phyloP scores from a whole-genome alignment of 257 asterid species.

The Lantana camara region DNA sequence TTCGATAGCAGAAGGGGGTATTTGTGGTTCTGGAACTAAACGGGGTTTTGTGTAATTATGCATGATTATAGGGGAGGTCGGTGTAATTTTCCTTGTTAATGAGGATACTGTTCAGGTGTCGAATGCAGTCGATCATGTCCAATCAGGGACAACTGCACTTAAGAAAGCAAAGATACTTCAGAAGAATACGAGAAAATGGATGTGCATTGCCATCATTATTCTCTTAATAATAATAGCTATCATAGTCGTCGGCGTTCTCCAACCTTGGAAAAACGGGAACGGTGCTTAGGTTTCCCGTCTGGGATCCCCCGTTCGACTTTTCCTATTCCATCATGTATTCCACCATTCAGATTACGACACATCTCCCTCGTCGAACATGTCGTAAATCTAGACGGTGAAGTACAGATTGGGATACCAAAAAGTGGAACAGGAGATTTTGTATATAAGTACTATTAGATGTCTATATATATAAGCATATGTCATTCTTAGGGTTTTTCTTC shows the following conservation, averaged over 20 bases:
- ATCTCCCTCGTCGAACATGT: too few species aligned
- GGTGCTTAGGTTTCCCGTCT: constrained; percentile 36
- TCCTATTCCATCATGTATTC: too few species aligned
- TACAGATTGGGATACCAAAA: too few species aligned
- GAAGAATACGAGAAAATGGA: constrained; percentile 69
- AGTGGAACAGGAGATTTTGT: too few species aligned
- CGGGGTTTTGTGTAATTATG: too few species aligned
- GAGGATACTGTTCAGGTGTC: constrained; percentile 55
- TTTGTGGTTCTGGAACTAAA: too few species aligned
- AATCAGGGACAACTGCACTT: constrained; percentile 63
- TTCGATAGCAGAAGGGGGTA: too few species aligned
- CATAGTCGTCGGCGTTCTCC: constrained; percentile 41
- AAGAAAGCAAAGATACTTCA: constrained; percentile 63
- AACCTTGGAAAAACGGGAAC: constrained; percentile 55
- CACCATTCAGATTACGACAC: too few species aligned
- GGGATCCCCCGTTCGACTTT: neutral
- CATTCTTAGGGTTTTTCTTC: neutral
- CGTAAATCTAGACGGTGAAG: too few species aligned
- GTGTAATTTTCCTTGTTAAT: constrained; percentile 23
- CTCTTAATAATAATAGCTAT: constrained; percentile 47
- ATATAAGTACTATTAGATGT: neutral
- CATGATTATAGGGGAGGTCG: too few species aligned
- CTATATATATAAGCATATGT: constrained; percentile 3
- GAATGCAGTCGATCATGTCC: constrained; percentile 70
- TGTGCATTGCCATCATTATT: constrained; percentile 56